phyloP scores from a whole-genome alignment of 805 yeast genomes.

The Cyberlindnera bimundalis region DNA sequence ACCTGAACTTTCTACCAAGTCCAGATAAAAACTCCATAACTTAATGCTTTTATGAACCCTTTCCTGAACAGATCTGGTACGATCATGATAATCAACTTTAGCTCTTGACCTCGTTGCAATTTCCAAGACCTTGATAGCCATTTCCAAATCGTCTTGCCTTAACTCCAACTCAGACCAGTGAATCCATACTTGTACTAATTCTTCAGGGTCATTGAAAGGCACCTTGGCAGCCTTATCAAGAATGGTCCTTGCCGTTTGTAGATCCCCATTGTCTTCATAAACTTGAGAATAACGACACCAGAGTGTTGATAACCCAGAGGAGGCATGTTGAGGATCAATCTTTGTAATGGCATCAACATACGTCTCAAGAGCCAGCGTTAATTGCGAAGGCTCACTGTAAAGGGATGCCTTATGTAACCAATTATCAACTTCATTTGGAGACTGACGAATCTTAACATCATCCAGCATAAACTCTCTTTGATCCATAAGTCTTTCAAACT shows the following conservation, averaged over 20 bases:
- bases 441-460: constrained; percentile 63
- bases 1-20: constrained; percentile 56
- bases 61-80: constrained; percentile 48
- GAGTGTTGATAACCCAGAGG: constrained; percentile 47
- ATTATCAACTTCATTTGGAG: constrained; percentile 54
- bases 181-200: constrained; percentile 66
- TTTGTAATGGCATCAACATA: constrained; percentile 63
- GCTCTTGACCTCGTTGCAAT: constrained; percentile 41
- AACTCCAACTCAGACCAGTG: constrained; percentile 73
- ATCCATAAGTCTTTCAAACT: constrained; percentile 54
- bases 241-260: constrained; percentile 57
- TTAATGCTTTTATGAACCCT: constrained; percentile 56
- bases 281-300: constrained; percentile 71
- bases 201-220: constrained; percentile 59
- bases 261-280: constrained; percentile 55
- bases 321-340: constrained; percentile 56
- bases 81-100: constrained; percentile 37
- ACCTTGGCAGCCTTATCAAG: constrained; percentile 65
- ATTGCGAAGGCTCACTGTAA: constrained; percentile 34
- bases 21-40: constrained; percentile 74
- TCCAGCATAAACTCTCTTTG: constrained; percentile 55
- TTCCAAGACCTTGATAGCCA: constrained; percentile 39
- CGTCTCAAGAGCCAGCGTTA: constrained; percentile 46
- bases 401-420: constrained; percentile 67
- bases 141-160: constrained; percentile 43